Base-by-base conservation (phyloP, 2,329 filamentous ascomycete species). In the Fusarium bulbicola region DNA sequence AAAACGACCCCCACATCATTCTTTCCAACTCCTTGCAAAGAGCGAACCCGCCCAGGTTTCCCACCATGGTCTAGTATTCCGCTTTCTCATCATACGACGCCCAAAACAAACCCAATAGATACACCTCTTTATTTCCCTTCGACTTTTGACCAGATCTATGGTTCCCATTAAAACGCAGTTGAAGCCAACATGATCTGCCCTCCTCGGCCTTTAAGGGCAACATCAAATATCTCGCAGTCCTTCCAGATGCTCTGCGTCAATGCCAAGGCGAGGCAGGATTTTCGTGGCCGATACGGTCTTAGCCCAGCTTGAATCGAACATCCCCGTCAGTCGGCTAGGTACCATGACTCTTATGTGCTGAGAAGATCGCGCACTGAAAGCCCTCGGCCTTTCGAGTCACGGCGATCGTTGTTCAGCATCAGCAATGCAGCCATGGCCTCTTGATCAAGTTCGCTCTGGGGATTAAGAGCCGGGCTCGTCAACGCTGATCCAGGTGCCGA, bases 351-450 rank as follows among this genome's bases (percentile, higher is more conserved):
- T 87, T 78, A 88, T 24, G 86, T 85, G 70, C 85, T 89, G 24
- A 90, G 78, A 59, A 90, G 76, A 76, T 90, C 88, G 53, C 83
- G 83, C 20, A 90, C 87, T 46, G 88, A 89, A 80, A 90, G 82
- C 1, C 86, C 86, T 57, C 87, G 81, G 15, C 81, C 84, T 32
- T 80, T 78, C 5, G 77, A 84, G 42, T 86, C 86, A 40, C 93
- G 87, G 45, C 93, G 89, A 80, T 96, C 94, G 60, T 87, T 90
- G 74, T 95, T 97, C 66, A 98, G 85, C 95, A 97, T 97, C 80
- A 97, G 82, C 75, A 97, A 81, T 7, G 95, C 95, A 18, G 94
- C 92, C 13, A 94, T 96, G 3, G 94, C 95, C 80, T 96, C 94
- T 68, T 95, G 92, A 70, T 93, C 90, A 9, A 89, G 77, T 56